Evolutionary conservation across 176 grass and related monocot species (phyloP).

Genomic region (Guadua angustifolia): DNA sequence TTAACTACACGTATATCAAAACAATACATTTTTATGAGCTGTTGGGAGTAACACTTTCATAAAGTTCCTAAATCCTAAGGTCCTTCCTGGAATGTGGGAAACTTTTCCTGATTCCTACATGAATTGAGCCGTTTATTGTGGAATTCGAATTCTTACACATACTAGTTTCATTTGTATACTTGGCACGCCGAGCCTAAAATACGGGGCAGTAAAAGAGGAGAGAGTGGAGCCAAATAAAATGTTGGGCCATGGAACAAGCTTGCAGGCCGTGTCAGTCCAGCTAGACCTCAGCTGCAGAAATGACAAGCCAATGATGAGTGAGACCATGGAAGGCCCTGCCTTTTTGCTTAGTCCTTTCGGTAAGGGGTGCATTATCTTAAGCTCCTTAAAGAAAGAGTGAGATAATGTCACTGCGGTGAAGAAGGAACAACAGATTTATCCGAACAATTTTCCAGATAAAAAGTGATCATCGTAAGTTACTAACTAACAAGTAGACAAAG

Average conservation of each 20-base stretch:
- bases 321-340: neutral
- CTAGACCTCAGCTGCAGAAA: neutral
- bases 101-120: neutral
- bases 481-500: neutral
- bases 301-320: neutral
- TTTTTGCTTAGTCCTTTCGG: neutral
- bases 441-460: neutral
- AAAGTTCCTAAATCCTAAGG: no score
- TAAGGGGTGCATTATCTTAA: no score
- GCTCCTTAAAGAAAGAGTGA: no score
- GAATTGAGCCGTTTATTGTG: no score
- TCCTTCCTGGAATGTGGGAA: neutral
- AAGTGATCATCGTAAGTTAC: neutral
- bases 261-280: neutral
- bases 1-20: no score
- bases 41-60: no score
- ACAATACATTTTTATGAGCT: no score
- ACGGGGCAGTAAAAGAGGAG: neutral
- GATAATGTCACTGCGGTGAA: neutral
- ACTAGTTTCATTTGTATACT: neutral
- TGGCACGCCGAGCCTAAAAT: neutral
- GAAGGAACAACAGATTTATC: neutral
- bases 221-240: neutral
- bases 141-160: no score
- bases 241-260: neutral